These are phyloP conservation scores for Alternaria consortialis DNA, from an alignment of 2,329 filamentous ascomycete species.

Conservation along the genomic window DNA sequence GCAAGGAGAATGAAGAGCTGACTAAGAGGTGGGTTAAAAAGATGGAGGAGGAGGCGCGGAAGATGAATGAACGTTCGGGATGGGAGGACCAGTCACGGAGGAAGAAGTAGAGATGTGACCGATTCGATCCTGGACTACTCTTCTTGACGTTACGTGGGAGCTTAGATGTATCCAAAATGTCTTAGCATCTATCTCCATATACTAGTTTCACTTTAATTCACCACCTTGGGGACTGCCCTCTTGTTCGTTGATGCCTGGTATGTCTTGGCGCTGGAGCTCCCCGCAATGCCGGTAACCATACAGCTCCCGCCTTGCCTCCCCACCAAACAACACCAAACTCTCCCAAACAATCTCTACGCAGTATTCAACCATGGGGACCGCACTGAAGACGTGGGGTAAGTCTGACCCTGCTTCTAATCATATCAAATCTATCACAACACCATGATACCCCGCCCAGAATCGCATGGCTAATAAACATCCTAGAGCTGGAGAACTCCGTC, in stretches of 20 bases:
- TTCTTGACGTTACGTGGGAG: neutral
- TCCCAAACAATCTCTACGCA: slow-evolving; percentile 3
- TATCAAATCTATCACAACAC: neutral
- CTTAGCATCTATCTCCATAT: neutral
- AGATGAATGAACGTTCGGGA: slow-evolving; percentile 70
- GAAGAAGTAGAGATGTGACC: slow-evolving; percentile 19
- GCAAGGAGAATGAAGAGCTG: slow-evolving; percentile 85
- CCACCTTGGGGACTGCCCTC: neutral
- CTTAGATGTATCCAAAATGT: neutral
- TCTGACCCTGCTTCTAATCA: neutral
- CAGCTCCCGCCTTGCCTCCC: slow-evolving; percentile 18
- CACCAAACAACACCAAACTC: slow-evolving; percentile 17
- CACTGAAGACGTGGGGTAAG: slow-evolving; percentile 51
- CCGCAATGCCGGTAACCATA: slow-evolving; percentile 23
- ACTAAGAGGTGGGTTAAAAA: slow-evolving; percentile 90
- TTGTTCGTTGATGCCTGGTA: slow-evolving; percentile 35
- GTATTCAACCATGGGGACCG: slow-evolving; percentile 42
- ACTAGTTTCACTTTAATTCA: neutral
- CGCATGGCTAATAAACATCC: slow-evolving; percentile 24
- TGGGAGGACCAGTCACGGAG: slow-evolving; percentile 35
- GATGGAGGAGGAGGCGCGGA: slow-evolving; percentile 85
- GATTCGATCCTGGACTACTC: neutral
- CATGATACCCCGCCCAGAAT: slow-evolving; percentile 19
- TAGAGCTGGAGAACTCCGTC: slow-evolving; percentile 86
- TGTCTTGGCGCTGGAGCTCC: slow-evolving; percentile 41